Percentiles rank a stretch among this genome's conserved stretches.
These are phyloP conservation scores for Backusella mclennaniae DNA, from an alignment of 192 early-diverging fungal species.

Conservation along the genomic window DNA sequence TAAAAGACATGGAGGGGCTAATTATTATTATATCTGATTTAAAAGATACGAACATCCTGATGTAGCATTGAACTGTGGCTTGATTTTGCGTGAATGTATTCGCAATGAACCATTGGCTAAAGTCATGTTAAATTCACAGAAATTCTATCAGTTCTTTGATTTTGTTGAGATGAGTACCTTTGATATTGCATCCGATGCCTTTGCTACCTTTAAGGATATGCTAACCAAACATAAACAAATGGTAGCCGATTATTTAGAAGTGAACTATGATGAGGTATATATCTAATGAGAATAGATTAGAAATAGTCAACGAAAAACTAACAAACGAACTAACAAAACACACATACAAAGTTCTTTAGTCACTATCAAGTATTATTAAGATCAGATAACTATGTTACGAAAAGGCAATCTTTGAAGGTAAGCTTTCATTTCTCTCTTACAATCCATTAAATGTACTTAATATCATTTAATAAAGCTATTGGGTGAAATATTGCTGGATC, in stretches of 20 bases:
- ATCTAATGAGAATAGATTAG: neutral
- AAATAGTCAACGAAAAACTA: neutral
- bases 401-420: constrained; percentile 97
- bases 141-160: constrained; percentile 93
- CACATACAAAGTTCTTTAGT: constrained; percentile 67
- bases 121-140: constrained; percentile 77
- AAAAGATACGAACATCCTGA: constrained; percentile 91
- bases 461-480: constrained; percentile 60
- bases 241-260: constrained; percentile 84
- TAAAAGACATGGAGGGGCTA: neutral
- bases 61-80: constrained; percentile 95
- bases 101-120: constrained; percentile 91
- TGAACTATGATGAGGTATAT: constrained; percentile 81
- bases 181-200: constrained; percentile 98
- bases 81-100: constrained; percentile 95
- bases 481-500: constrained; percentile 95
- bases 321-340: neutral
- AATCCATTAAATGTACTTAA: neutral
- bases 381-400: constrained; percentile 97
- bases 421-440: neutral
- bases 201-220: constrained; percentile 96
- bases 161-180: constrained; percentile 99
- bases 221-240: constrained; percentile 93
- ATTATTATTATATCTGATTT: neutral
- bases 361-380: constrained; percentile 81